Conservation (phyloP, 352 stramenopile species). For the Globisporangium nodosum region DNA sequence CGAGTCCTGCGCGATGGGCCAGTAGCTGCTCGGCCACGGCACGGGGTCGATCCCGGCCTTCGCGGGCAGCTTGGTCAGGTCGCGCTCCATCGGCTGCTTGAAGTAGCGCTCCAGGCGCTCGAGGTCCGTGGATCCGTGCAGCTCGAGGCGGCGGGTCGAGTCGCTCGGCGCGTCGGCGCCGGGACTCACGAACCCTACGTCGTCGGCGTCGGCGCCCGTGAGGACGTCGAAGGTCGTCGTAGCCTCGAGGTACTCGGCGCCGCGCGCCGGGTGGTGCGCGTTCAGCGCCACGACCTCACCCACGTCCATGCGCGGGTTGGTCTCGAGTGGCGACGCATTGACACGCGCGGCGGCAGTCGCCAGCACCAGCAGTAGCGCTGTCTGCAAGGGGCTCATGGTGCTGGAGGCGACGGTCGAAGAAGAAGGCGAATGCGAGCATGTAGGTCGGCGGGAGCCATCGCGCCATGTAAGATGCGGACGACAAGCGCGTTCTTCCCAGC, state of each 20-base stretch:
- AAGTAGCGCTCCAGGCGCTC: conserved; percentile 47
- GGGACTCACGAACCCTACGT: conserved; percentile 12
- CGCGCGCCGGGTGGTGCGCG: conserved; percentile 22
- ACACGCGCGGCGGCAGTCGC: not conserved
- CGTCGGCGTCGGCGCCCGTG: conserved; percentile 5
- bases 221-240: conserved; percentile 21
- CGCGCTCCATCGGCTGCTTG: conserved; percentile 32
- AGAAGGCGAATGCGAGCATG: not conserved
- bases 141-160: conserved; percentile 23
- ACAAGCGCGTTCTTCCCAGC: not conserved
- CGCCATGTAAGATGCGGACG: not conserved
- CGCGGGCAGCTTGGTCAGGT: conserved; percentile 46
- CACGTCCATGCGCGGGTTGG: conserved; percentile 20
- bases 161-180: conserved; percentile 2
- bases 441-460: no score
- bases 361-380: not conserved
- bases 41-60: conserved; percentile 36
- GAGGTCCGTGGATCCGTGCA: conserved; percentile 36
- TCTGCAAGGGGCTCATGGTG: not conserved
- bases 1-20: conserved; percentile 53
- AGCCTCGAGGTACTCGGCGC: conserved; percentile 10
- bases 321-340: conserved; percentile 14
- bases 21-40: conserved; percentile 68
- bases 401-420: not conserved
- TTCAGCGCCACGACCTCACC: conserved; percentile 24